A percentile compares a stretch with the other conserved stretches of the same genome.
Conservation (phyloP, 768 basidiomycete genomes). For the Leccinum rimulosum region DNA sequence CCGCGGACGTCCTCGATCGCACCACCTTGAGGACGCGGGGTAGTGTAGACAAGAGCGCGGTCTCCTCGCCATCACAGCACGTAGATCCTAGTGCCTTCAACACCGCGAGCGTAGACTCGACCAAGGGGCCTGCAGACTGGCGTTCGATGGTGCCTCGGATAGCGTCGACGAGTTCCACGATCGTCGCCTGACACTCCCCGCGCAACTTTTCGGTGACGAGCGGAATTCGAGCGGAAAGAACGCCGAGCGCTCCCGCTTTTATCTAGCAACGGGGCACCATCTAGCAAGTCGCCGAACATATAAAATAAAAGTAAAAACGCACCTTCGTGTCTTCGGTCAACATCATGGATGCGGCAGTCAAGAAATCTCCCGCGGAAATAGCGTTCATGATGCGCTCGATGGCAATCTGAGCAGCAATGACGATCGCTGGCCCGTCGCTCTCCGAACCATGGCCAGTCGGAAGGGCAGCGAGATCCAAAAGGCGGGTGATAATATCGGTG, state of each 20-base stretch:
- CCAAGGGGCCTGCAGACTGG: conserved; percentile 40
- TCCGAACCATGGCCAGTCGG: conserved; percentile 32
- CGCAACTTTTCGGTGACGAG: conserved; percentile 58
- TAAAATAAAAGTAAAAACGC: conserved; percentile 14
- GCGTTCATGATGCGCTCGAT: conserved; percentile 55
- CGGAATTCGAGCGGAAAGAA: conserved; percentile 65
- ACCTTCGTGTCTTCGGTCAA: conserved; percentile 54
- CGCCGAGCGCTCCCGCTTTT: conserved; percentile 63
- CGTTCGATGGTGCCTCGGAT: conserved; percentile 49
- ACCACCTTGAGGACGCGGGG: conserved; percentile 55
- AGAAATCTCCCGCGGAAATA: conserved; percentile 72
- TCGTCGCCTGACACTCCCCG: conserved; percentile 42
- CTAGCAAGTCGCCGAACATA: neutral
- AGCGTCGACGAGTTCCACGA: conserved; percentile 51
- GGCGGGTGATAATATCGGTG: conserved; percentile 43
- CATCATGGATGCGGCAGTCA: conserved; percentile 54
- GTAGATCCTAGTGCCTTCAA: conserved; percentile 59
- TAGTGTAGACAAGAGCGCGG: conserved; percentile 53
- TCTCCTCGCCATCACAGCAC: conserved; percentile 64
- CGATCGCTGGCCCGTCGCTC: conserved; percentile 43
- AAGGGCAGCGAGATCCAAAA: conserved; percentile 47
- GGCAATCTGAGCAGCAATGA: conserved; percentile 45
- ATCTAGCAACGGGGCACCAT: conserved; percentile 39
- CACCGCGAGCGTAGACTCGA: conserved; percentile 53
- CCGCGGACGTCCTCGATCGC: conserved; percentile 36